These are phyloP conservation scores for Clavariopsis aquatica DNA, from an alignment of 495 filamentous ascomycete species.

Conservation along the genomic window DNA sequence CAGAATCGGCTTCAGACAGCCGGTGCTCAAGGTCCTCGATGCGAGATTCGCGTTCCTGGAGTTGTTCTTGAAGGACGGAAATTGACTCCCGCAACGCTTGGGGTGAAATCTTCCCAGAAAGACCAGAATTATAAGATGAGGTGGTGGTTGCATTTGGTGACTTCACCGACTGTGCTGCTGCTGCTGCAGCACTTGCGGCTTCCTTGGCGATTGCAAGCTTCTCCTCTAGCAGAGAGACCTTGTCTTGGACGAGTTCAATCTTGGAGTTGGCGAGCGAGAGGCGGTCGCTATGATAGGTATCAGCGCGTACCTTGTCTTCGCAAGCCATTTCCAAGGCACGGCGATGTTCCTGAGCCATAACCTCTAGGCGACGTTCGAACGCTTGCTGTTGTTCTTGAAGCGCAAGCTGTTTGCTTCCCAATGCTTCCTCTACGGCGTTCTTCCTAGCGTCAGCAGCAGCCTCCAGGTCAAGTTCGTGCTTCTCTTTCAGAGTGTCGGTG, in stretches of 20 bases:
- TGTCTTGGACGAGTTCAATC: constrained; percentile 76
- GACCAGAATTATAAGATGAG: constrained; percentile 51
- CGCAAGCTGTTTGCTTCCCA: constrained; percentile 61
- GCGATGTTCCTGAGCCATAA: constrained; percentile 67
- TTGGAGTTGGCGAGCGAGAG: constrained; percentile 78
- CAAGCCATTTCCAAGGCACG: constrained; percentile 65
- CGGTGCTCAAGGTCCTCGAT: constrained; percentile 84
- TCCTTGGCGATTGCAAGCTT: constrained; percentile 87
- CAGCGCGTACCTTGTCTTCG: constrained; percentile 46
- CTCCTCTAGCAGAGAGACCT: constrained; percentile 78
- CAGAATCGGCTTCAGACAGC: constrained; percentile 64
- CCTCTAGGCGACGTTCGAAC: constrained; percentile 71
- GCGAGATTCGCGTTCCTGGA: constrained; percentile 85
- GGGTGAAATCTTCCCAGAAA: constrained; percentile 84
- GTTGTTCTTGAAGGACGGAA: constrained; percentile 90
- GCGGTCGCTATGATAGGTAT: constrained; percentile 55
- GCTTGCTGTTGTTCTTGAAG: constrained; percentile 67
- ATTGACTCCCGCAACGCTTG: constrained; percentile 95
- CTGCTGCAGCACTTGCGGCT: constrained; percentile 82
- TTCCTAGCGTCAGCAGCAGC: constrained; percentile 61
- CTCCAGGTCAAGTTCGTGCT: constrained; percentile 75
- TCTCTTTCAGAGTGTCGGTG: constrained; percentile 69
- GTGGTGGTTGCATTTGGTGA: constrained; percentile 45
- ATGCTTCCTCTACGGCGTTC: constrained; percentile 55
- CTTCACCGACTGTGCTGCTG: constrained; percentile 72